A percentile compares a stretch with the other conserved stretches of the same genome.
Evolutionary conservation across 345 rosid genomes (phyloP).

Genomic region (Hirschfeldia incana): DNA sequence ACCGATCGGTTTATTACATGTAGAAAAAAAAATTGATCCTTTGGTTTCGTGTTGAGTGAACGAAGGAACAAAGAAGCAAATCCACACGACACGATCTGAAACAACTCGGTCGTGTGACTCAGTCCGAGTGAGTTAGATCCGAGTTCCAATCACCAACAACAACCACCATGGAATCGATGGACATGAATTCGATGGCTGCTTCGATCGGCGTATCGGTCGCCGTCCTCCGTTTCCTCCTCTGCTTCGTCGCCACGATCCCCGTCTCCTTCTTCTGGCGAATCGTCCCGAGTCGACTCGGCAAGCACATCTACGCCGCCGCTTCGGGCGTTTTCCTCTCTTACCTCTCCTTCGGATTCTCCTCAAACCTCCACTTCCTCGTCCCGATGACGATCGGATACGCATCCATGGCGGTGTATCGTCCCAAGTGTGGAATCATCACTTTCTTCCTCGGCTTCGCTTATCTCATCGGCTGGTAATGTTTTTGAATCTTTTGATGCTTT

Average conservation of each 20-base stretch:
- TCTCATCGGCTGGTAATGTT: slow-evolving; percentile 81
- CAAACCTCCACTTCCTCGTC: slow-evolving; percentile 87
- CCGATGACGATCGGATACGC: slow-evolving; percentile 80
- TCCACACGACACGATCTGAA: slow-evolving; percentile 17
- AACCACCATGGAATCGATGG: slow-evolving; percentile 34
- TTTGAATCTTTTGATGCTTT: neutral
- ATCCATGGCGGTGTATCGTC: slow-evolving; percentile 69
- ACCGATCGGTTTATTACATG: slow-evolving; percentile 22
- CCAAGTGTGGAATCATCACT: slow-evolving; percentile 70
- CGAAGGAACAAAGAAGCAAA: neutral
- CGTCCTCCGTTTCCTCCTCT: slow-evolving; percentile 81
- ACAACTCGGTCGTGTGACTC: slow-evolving; percentile 27
- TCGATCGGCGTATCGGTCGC: slow-evolving; percentile 86
- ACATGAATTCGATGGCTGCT: slow-evolving; percentile 68
- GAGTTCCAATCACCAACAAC: neutral
- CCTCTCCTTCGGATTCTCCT: slow-evolving; percentile 88
- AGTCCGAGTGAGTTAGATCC: slow-evolving; percentile 1
- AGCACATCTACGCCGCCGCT: slow-evolving; percentile 63
- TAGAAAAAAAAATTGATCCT: neutral
- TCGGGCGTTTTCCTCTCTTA: slow-evolving; percentile 74
- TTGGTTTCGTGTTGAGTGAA: slow-evolving; percentile 2
- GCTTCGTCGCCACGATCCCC: slow-evolving; percentile 88
- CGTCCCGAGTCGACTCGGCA: slow-evolving; percentile 60
- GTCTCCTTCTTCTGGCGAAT: slow-evolving; percentile 68
- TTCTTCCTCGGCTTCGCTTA: slow-evolving; percentile 77